phyloP scores from a whole-genome alignment of 2,329 filamentous ascomycete species.

The Tothia fuscella region DNA sequence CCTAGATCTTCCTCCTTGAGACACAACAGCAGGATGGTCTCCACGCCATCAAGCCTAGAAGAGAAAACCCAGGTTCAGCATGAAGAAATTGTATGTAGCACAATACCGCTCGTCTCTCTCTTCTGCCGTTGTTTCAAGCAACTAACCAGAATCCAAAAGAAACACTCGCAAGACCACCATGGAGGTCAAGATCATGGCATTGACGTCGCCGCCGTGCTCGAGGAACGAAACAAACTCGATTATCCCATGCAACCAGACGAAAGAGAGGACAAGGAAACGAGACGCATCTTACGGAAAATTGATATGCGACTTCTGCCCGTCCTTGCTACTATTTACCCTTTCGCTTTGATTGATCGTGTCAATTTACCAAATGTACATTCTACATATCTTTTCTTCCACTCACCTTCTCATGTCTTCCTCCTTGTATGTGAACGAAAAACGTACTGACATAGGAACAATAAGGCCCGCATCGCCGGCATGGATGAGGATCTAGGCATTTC shows the following conservation, averaged over 20 bases:
- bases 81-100: neutral
- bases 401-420: too few relatives aligned
- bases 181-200: slow-evolving; percentile 2
- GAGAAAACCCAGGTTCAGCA: neutral
- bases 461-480: slow-evolving; percentile 6
- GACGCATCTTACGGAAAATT: neutral
- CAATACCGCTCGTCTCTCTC: neutral
- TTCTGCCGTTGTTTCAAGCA: neutral
- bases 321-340: neutral
- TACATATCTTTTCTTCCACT: too few relatives aligned
- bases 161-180: neutral
- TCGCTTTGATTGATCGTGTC: slow-evolving; percentile 1
- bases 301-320: slow-evolving; percentile 1
- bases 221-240: neutral
- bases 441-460: too few relatives aligned
- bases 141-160: neutral
- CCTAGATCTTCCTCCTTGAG: too few relatives aligned
- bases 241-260: neutral
- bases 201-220: slow-evolving; percentile 1
- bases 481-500: neutral
- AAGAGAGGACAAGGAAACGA: slow-evolving; percentile 1
- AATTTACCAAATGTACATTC: slow-evolving; percentile 4
- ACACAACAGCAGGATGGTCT: neutral
- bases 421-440: too few relatives aligned
- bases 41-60: neutral